phyloP scores from a whole-genome alignment of 2,329 filamentous ascomycete species.

The Apiospora pterosperma region DNA sequence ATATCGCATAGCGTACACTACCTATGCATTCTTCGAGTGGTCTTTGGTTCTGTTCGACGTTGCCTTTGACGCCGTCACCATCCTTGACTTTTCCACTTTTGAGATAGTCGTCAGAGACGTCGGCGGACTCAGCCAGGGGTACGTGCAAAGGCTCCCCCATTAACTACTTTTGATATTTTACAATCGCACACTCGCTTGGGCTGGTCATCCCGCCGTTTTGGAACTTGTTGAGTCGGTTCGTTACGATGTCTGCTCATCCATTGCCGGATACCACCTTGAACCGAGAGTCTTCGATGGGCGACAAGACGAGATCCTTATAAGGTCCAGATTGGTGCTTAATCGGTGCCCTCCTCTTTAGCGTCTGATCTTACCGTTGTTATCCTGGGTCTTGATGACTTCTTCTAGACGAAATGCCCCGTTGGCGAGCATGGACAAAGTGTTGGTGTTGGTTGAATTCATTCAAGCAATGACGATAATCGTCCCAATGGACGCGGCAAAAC shows the following conservation, averaged over 20 bases:
- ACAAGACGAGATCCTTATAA: neutral
- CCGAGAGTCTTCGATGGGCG: neutral
- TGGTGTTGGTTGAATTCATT: neutral
- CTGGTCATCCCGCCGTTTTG: conserved; percentile 8
- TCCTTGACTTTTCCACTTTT: conserved; percentile 84
- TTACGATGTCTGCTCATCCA: neutral
- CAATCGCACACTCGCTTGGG: conserved; percentile 24
- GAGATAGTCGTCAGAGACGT: conserved; percentile 86
- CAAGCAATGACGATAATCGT: neutral
- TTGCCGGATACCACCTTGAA: no score
- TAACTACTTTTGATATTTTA: conserved; percentile 45
- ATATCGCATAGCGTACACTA: conserved; percentile 77
- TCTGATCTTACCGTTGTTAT: neutral
- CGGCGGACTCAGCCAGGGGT: conserved; percentile 93
- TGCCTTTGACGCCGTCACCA: conserved; percentile 91
- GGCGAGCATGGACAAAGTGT: neutral
- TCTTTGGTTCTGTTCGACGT: conserved; percentile 91
- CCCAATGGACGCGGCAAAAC: neutral
- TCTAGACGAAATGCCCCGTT: neutral
- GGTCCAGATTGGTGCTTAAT: neutral
- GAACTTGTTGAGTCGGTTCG: neutral
- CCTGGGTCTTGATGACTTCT: neutral
- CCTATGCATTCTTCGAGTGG: conserved; percentile 98
- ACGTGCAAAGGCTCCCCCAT: conserved; percentile 93
- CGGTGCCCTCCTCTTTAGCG: neutral